These are phyloP conservation scores for Cutaneotrichosporon spelunceum DNA, from an alignment of 1,284 basidiomycete species.

Conservation along the genomic window DNA sequence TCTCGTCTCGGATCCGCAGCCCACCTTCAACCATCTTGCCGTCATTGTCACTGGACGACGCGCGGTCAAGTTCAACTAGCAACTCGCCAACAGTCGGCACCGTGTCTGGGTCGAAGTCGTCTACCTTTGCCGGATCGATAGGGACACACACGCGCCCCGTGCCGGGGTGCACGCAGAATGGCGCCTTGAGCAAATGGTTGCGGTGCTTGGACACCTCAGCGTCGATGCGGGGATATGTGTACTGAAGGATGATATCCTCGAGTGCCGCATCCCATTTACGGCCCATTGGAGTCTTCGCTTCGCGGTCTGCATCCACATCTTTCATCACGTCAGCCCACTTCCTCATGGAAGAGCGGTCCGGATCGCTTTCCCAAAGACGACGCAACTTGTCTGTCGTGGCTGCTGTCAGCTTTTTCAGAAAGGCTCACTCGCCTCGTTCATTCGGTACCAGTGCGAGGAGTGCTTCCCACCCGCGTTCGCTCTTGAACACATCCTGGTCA, in stretches of 20 bases:
- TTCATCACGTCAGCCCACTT: conserved; percentile 69
- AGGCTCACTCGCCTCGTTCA: conserved; percentile 54
- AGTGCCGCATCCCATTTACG: conserved; percentile 54
- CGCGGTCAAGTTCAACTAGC: conserved; percentile 65
- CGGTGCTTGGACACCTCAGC: conserved; percentile 95
- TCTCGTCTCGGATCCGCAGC: neutral
- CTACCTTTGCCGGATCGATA: conserved; percentile 71
- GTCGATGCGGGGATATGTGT: conserved; percentile 94
- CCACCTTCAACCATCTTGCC: conserved; percentile 20
- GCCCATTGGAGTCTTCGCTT: neutral
- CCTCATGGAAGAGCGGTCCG: conserved; percentile 58
- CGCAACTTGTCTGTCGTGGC: conserved; percentile 57
- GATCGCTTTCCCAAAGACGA: conserved; percentile 62
- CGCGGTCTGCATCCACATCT: neutral
- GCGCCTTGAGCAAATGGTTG: conserved; percentile 96
- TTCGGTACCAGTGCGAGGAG: conserved; percentile 70
- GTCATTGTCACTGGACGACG: conserved; percentile 3
- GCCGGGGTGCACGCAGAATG: conserved; percentile 94
- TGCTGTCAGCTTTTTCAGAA: conserved; percentile 14
- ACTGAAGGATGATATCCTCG: conserved; percentile 88
- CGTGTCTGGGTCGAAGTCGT: conserved; percentile 75
- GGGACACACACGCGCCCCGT: conserved; percentile 91
- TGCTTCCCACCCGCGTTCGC: conserved; percentile 67
- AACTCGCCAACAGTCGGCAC: conserved; percentile 86
- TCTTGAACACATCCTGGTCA: conserved; percentile 83